Evolutionary conservation across 2,329 filamentous ascomycete genomes (phyloP).

Genomic region (Diaporthe amygdali): DNA sequence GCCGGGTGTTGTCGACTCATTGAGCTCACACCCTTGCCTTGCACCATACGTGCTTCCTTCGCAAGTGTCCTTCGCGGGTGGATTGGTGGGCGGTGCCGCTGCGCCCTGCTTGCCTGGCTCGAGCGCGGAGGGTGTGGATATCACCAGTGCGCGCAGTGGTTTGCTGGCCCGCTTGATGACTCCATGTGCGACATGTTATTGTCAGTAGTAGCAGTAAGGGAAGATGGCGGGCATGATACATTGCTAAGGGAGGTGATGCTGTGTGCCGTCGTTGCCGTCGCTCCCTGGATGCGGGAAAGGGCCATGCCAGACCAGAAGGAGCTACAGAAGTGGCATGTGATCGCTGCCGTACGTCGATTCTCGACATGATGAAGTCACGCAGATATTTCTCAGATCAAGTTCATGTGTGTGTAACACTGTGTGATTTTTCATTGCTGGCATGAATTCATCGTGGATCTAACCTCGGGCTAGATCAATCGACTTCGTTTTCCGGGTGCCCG

Average conservation of each 20-base stretch:
- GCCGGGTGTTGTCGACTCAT: background rate
- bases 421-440: slow-evolving; percentile 8
- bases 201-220: background rate
- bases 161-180: background rate
- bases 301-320: too few relatives aligned
- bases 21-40: background rate
- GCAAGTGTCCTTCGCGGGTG: background rate
- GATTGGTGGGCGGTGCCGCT: background rate
- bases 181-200: background rate
- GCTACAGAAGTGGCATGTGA: too few relatives aligned
- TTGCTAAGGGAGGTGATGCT: too few relatives aligned
- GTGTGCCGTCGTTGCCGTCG: too few relatives aligned
- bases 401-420: background rate
- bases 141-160: too few relatives aligned
- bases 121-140: background rate
- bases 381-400: background rate
- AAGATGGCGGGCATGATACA: too few relatives aligned
- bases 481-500: background rate
- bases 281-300: too few relatives aligned
- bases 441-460: slow-evolving; percentile 5
- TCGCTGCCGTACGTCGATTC: too few relatives aligned
- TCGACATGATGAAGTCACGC: background rate
- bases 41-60: too few relatives aligned
- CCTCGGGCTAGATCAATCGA: background rate
- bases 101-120: background rate